A percentile compares a stretch with the other conserved stretches of the same genome.
phyloP scores from a whole-genome alignment of 495 filamentous ascomycete species.

The Physcia stellaris region DNA sequence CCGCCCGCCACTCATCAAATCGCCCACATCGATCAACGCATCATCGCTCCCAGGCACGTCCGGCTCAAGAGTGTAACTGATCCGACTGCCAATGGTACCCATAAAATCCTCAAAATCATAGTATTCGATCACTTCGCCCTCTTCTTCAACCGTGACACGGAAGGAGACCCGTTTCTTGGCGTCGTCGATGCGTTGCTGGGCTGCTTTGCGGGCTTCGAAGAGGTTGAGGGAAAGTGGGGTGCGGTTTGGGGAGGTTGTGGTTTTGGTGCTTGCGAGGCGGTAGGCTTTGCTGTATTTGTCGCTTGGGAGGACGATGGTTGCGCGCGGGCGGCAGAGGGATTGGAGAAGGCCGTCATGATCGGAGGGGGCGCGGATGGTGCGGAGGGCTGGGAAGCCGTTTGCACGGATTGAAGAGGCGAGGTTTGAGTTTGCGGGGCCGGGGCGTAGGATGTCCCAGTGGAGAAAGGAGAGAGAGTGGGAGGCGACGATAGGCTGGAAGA shows the following conservation, averaged over 20 bases:
- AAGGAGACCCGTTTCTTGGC: constrained; percentile 38
- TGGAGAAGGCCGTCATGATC: constrained; percentile 65
- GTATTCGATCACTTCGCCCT: constrained; percentile 26
- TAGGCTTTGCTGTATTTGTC: constrained; percentile 28
- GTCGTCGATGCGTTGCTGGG: constrained; percentile 42
- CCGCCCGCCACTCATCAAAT: constrained; percentile 28
- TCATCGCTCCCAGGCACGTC: constrained; percentile 44
- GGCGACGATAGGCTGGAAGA: constrained; percentile 57
- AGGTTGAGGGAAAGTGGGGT: constrained; percentile 35
- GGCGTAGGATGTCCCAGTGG: constrained; percentile 65
- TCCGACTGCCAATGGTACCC: constrained; percentile 38
- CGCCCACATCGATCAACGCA: constrained; percentile 38
- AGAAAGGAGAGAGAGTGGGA: constrained; percentile 51
- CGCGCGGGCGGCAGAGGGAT: constrained; percentile 48
- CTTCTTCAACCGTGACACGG: constrained; percentile 41
- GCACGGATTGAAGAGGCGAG: constrained; percentile 59
- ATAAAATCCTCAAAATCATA: constrained; percentile 43
- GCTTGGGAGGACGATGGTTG: constrained; percentile 33
- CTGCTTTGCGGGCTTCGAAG: constrained; percentile 34
- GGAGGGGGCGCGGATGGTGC: constrained; percentile 53
- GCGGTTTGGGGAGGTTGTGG: constrained; percentile 14
- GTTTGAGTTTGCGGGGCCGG: constrained; percentile 48
- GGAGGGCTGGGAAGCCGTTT: constrained; percentile 57
- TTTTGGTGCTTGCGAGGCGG: background rate
- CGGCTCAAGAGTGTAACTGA: constrained; percentile 44